Percentiles rank a stretch among this genome's conserved stretches.
Evolutionary conservation across 805 yeast genomes (phyloP).

Genomic region (Wickerhamiella spandovensis): DNA sequence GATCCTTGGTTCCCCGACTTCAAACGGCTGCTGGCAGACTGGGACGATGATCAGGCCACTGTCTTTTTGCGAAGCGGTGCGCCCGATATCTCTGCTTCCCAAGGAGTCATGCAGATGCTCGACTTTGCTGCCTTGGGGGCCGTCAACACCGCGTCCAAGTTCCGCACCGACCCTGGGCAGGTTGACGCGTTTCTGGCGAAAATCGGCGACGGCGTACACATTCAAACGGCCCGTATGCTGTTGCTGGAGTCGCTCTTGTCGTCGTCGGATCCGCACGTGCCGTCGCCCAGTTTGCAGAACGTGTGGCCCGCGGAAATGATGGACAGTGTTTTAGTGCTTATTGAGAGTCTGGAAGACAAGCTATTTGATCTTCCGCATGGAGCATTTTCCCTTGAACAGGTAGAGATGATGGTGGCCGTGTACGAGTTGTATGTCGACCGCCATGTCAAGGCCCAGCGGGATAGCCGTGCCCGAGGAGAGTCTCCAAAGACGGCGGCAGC

Average conservation of each 20-base stretch:
- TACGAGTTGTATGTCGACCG: slow-evolving; percentile 17
- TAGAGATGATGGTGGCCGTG: slow-evolving; percentile 9
- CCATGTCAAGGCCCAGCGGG: slow-evolving; percentile 8
- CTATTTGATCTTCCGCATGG: neutral
- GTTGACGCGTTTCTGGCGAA: slow-evolving; percentile 19
- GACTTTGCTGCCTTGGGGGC: slow-evolving; percentile 21
- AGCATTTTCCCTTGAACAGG: neutral
- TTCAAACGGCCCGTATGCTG: slow-evolving; percentile 28
- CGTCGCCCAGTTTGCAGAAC: slow-evolving; percentile 8
- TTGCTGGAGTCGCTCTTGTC: slow-evolving; percentile 17
- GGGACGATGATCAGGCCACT: slow-evolving; percentile 26
- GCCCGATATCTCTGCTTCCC: slow-evolving; percentile 14
- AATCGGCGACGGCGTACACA: slow-evolving; percentile 25
- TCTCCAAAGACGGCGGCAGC: slow-evolving; percentile 1
- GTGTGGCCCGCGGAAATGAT: neutral
- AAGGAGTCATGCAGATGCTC: slow-evolving; percentile 20
- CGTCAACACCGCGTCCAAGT: slow-evolving; percentile 6
- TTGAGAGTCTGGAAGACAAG: slow-evolving; percentile 1
- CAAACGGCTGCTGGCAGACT: slow-evolving; percentile 24
- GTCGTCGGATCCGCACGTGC: neutral
- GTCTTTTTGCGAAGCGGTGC: slow-evolving; percentile 11
- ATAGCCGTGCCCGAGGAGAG: neutral
- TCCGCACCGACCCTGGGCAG: slow-evolving; percentile 10
- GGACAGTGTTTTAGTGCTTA: neutral
- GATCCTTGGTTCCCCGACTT: slow-evolving; percentile 20